Evolutionary conservation across 2,329 filamentous ascomycete species (phyloP), one percentile per base, ranked within the genome.

Genomic region (Sclerotinia borealis): DNA sequence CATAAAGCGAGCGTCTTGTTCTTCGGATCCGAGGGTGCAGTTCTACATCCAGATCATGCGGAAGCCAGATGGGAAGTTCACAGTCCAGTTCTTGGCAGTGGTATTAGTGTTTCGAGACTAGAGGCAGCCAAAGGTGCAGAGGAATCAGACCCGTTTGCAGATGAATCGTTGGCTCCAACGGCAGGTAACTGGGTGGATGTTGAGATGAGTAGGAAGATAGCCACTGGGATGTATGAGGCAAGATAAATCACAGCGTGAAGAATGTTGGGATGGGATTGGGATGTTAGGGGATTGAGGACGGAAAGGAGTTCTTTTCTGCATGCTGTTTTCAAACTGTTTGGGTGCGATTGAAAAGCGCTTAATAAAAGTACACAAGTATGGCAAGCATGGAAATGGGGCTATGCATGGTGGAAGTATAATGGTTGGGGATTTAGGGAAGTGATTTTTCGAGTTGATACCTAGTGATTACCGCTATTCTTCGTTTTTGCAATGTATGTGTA

Each of bases 1-100:
- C 83, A 89, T 71, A 93, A 92, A 77, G 85, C 97, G 64, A 87
- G 96, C 8, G 95, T 92, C 64, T 85, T 92, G 3, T 90, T 99
- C 69, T 79, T 83, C 11, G 82, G 88, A 29, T 91, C 90, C 0
- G 88, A 93, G 39, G 85, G 85, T 29, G 81, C 85, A 59, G 85
- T 85, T 70, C 87, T 90, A 0, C 86, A 85, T 67, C 85, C 90
- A 6, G 92, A 92, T 0, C 86, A 85, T 61, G 83, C 96, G 10
- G 93, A 99, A 75, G 91, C 91, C 0, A 82, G 88, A 63, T 97
- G 93, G 86, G 92, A 96, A 74, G 78, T 89, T 27, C 74, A 72
- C 51, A 55, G 51, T 78, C 65, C 27, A 72, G 70, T 72, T 5
- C 70, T 83, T 0, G 84, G 83, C 0, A 89, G 85, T 68, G 86